Evolutionary conservation across 108 stramenopile genomes (phyloP), one percentile per base, ranked within the genome.

Genomic region (Skeletonema grethae): DNA sequence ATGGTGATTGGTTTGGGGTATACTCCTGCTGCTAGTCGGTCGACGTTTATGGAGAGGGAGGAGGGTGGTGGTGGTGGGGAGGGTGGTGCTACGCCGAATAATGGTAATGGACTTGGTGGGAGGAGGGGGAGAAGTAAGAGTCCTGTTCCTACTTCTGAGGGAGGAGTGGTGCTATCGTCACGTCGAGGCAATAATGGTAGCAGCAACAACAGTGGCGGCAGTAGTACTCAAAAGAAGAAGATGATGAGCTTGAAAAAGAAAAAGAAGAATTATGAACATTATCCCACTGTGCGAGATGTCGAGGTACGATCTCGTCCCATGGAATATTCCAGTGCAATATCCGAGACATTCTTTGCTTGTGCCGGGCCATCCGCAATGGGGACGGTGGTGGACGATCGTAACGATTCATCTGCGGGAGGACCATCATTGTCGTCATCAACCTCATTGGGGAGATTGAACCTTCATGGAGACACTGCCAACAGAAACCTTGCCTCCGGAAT

Each of bases 21-120:
- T 67, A 79, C 93, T 25, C 90, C 93, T 10, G 73, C 89, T 5
- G 70, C 79, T 25, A 83, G 87, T 5, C 77, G 89, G 32, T 75
- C 80, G 24, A 82, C 87, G 22, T 77, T 77, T 73, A 76, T 58
- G 35, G 82, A 86, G 80, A 81, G 86, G 15, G 63, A 77, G 30
- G 63, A 79, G 63, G 63, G 53, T 12, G 65, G 77, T 20, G 43
- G 24, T 1, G 39, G 31, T 43, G 4, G 43, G 32, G 32, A 34
- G 32, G 13, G 61, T 12, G 56, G 64, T 20, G 1, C 3, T 22
- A 57, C 61, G 29, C 18, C 59, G 13, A 32, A 57, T 18, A 32
- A 43, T n/a, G n/a, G n/a, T 18, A 72, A 57, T 30, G 18, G 25
- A 36, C n/a, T 31, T 12, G 50, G n/a, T 55, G 15, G 57, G n/a